Evolutionary conservation across 176 grass and related monocot genomes (phyloP).

Genomic region (Cenchrus fungigraminus): DNA sequence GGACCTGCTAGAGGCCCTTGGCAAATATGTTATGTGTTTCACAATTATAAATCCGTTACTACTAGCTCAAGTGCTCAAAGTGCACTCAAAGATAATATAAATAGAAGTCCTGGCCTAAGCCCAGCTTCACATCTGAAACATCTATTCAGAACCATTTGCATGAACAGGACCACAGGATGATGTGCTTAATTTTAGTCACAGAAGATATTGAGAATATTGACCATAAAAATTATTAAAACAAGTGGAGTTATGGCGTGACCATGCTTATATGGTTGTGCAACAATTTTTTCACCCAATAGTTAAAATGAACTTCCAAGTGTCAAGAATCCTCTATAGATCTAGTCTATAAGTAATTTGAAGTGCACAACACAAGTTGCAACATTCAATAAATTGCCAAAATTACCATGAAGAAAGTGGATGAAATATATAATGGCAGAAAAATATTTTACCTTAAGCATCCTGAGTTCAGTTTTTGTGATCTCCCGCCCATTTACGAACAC

Average conservation of each 20-base stretch:
- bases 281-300: not conserved
- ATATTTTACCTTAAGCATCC: conserved; percentile 60
- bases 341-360: not conserved
- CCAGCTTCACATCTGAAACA: not conserved
- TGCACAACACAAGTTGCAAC: not conserved
- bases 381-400: not conserved
- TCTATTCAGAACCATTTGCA: not conserved
- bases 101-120: too few relatives aligned
- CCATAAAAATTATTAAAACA: too few relatives aligned
- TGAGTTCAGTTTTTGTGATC: conserved; percentile 68
- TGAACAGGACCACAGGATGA: too few relatives aligned
- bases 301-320: not conserved
- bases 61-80: not conserved
- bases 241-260: too few relatives aligned
- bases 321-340: not conserved
- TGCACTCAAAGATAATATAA: not conserved
- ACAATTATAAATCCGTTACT: not conserved
- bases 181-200: too few relatives aligned
- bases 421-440: not conserved
- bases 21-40: not conserved
- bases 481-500: conserved; percentile 78
- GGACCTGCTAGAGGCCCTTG: not conserved
- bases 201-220: too few relatives aligned
- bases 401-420: not conserved
- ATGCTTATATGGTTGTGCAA: not conserved